Evolutionary conservation across 2,329 filamentous ascomycete species (phyloP).

Genomic region (Mollisiaceae sp.): DNA sequence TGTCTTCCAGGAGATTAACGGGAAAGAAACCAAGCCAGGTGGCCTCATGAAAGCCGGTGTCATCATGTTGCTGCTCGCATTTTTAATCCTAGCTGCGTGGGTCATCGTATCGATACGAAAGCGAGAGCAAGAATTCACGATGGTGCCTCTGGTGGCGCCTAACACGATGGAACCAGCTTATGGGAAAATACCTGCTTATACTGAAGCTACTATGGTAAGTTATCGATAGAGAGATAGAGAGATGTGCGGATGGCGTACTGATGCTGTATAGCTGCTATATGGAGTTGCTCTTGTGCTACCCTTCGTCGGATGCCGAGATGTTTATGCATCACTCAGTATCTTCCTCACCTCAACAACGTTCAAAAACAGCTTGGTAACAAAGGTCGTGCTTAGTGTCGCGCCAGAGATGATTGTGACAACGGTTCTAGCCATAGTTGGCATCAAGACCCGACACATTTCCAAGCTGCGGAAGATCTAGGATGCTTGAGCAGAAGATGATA

Average conservation of each 20-base stretch:
- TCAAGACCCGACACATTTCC: conserved; percentile 4
- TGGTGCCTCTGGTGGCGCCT: background rate
- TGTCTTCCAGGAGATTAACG: background rate
- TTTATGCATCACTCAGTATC: conserved; percentile 12
- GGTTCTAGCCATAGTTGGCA: conserved; percentile 5
- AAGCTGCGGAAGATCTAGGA: conserved; percentile 4
- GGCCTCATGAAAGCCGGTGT: conserved; percentile 12
- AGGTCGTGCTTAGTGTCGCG: conserved; percentile 8
- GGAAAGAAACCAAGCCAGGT: background rate
- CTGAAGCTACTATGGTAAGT: background rate
- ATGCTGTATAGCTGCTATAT: conserved; percentile 7
- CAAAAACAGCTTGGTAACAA: conserved; percentile 10
- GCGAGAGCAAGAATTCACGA: background rate
- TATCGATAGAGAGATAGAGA: background rate
- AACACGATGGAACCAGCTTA: background rate
- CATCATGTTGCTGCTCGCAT: background rate
- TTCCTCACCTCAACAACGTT: conserved; percentile 6
- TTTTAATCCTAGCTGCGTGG: background rate
- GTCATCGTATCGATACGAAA: background rate
- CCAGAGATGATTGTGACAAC: conserved; percentile 8
- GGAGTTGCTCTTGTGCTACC: background rate
- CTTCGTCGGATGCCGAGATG: background rate
- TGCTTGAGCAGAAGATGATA: background rate
- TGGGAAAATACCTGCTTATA: background rate
- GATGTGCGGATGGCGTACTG: background rate